Conservation (phyloP, 2,329 filamentous ascomycete species). For the Aspergillus ochraceus region DNA sequence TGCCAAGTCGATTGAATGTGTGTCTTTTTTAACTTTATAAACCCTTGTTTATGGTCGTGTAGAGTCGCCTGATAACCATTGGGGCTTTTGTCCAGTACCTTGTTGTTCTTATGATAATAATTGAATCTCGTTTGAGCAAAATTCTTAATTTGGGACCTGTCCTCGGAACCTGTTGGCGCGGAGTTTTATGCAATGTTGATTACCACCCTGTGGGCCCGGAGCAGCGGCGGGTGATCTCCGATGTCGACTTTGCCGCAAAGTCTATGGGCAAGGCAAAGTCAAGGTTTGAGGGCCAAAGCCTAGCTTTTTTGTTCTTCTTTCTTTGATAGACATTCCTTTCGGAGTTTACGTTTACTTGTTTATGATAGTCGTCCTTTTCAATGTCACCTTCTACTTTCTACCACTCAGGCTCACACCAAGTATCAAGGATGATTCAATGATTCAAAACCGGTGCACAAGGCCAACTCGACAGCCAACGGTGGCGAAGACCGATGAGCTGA, state of each 20-base stretch:
- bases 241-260: not conserved
- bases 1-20: constrained; percentile 28
- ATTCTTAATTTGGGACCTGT: constrained; percentile 26
- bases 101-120: constrained; percentile 45
- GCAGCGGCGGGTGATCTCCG: constrained; percentile 1
- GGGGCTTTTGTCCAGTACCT: constrained; percentile 29
- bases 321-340: constrained; percentile 28
- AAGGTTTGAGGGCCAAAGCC: constrained; percentile 4
- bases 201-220: not conserved
- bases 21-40: constrained; percentile 29
- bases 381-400: not conserved
- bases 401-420: not conserved
- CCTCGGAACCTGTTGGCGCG: constrained; percentile 22
- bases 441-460: not conserved
- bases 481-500: not conserved
- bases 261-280: constrained; percentile 10
- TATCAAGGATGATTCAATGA: no score
- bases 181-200: constrained; percentile 19
- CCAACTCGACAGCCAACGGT: not conserved
- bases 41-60: constrained; percentile 29
- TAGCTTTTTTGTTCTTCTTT: constrained; percentile 15
- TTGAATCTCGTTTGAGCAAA: constrained; percentile 35
- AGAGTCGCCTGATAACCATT: constrained; percentile 40
- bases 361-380: constrained; percentile 11
- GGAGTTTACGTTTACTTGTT: constrained; percentile 14